Percentiles rank a stretch among this genome's conserved stretches.
Conservation (phyloP, 495 filamentous ascomycete genomes). For the Talaromyces nanjingensis region DNA sequence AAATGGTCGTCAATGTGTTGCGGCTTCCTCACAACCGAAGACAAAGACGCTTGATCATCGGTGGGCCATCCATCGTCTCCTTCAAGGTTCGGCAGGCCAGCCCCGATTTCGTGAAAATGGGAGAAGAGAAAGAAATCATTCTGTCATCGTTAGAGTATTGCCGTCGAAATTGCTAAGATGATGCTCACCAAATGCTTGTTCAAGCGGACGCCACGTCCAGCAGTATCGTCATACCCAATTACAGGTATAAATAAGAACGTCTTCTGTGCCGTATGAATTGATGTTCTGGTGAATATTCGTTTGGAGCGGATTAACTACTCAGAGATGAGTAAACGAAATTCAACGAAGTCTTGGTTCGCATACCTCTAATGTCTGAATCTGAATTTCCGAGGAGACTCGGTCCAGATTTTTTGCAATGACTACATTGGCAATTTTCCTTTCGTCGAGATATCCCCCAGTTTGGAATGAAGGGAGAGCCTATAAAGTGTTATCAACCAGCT, state of each 20-base stretch:
- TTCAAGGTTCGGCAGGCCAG: slow-evolving; percentile 67
- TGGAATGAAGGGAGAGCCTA: neutral
- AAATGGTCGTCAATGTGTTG: neutral
- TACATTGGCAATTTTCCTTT: slow-evolving; percentile 61
- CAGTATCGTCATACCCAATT: slow-evolving; percentile 24
- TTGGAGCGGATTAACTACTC: slow-evolving; percentile 70
- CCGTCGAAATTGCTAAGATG: neutral
- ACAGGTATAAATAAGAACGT: slow-evolving; percentile 77
- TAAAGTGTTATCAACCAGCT: neutral
- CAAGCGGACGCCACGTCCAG: slow-evolving; percentile 16
- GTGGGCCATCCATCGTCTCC: slow-evolving; percentile 43
- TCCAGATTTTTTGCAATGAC: slow-evolving; percentile 78
- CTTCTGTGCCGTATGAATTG: slow-evolving; percentile 65
- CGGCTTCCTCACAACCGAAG: slow-evolving; percentile 39
- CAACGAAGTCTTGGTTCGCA: neutral
- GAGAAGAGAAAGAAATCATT: slow-evolving; percentile 85
- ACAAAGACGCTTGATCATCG: slow-evolving; percentile 34
- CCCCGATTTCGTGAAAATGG: slow-evolving; percentile 69
- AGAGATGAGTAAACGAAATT: slow-evolving; percentile 12
- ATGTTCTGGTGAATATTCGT: slow-evolving; percentile 65
- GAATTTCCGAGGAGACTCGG: slow-evolving; percentile 59
- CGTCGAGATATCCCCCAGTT: slow-evolving; percentile 19
- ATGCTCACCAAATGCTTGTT: slow-evolving; percentile 41
- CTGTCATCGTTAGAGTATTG: slow-evolving; percentile 26
- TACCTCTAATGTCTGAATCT: slow-evolving; percentile 79